Percentiles rank a stretch among this genome's conserved stretches.
These are phyloP conservation scores for Bolboschoenus planiculmis DNA, from an alignment of 176 grass and related monocot species.

Conservation along the genomic window DNA sequence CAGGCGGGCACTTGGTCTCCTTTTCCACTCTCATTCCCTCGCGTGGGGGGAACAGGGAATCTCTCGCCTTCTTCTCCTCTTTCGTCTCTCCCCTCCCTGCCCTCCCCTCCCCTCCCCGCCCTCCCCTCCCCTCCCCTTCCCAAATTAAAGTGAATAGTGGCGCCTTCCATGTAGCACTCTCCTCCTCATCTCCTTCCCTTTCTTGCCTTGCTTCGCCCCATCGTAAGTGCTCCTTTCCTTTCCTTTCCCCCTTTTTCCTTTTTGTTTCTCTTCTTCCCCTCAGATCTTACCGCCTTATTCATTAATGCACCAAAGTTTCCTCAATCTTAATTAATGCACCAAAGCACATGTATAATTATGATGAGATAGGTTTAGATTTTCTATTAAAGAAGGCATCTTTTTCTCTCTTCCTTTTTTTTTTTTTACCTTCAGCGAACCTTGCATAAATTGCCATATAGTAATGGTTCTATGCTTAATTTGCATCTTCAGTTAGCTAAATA, in stretches of 20 bases:
- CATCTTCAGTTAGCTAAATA: not conserved
- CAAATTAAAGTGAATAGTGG: not conserved
- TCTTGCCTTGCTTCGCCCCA: slow-evolving; percentile 6
- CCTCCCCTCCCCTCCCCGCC: not conserved
- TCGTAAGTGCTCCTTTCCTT: not conserved
- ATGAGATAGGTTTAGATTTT: not conserved
- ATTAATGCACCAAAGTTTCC: not conserved
- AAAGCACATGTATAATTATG: not conserved
- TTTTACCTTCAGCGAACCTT: not conserved
- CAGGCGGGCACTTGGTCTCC: too few species aligned
- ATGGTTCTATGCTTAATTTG: not conserved
- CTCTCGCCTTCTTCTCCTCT: not conserved
- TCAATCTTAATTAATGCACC: not conserved
- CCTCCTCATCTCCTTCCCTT: not conserved
- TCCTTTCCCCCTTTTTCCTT: not conserved
- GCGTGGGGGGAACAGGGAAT: slow-evolving; percentile 6
- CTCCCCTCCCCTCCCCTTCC: not conserved
- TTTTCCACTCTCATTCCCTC: slow-evolving; percentile 1
- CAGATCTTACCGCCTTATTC: not conserved
- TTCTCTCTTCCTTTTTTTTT: too few species aligned
- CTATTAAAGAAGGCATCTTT: not conserved
- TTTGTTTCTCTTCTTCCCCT: not conserved
- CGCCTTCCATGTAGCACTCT: slow-evolving; percentile 1
- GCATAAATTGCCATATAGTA: not conserved
- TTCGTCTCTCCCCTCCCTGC: not conserved